Evolutionary conservation across 352 stramenopile genomes (phyloP).

Genomic region (Globisporangium cederbergense): DNA sequence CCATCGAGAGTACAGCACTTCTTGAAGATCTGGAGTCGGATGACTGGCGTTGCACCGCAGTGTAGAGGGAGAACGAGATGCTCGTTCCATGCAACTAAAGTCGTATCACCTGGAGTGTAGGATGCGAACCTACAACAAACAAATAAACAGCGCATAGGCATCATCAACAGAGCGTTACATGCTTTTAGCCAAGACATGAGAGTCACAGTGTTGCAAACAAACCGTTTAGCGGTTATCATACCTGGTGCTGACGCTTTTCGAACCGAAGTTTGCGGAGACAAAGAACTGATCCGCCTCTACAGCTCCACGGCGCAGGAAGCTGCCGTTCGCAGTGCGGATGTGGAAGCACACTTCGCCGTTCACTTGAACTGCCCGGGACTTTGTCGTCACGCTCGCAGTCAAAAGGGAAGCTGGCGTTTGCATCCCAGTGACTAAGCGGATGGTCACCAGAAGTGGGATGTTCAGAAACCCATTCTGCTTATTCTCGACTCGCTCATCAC

Average conservation of each 20-base stretch:
- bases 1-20: neutral
- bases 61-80: constrained; percentile 23
- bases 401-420: neutral
- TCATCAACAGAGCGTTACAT: neutral
- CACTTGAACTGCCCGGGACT: neutral
- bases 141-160: neutral
- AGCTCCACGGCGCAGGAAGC: constrained; percentile 2
- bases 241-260: constrained; percentile 1
- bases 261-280: constrained; percentile 1
- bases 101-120: neutral
- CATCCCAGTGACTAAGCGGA: neutral
- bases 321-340: neutral
- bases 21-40: constrained; percentile 24
- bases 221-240: neutral
- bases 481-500: neutral
- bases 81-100: constrained; percentile 31
- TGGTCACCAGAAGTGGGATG: constrained; percentile 10
- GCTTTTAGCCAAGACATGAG: neutral
- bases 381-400: neutral
- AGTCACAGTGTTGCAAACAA: neutral
- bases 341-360: constrained; percentile 8
- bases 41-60: constrained; percentile 15
- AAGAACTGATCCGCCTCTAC: neutral
- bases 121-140: neutral
- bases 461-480: neutral